Evolutionary conservation across 805 yeast species (phyloP), one percentile per base, ranked within the genome.

Genomic region (Candida schatavii): DNA sequence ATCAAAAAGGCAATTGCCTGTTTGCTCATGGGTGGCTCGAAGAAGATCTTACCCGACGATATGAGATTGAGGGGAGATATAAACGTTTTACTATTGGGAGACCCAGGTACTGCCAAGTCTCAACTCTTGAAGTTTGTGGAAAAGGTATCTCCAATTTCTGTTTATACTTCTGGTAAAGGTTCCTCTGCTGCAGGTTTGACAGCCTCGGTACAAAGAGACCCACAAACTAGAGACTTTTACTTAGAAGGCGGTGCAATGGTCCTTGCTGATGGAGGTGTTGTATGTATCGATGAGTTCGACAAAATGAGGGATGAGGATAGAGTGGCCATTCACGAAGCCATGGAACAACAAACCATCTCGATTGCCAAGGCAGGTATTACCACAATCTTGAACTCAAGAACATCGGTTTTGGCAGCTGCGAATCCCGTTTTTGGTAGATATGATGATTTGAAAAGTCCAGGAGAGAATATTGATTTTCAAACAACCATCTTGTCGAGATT

Each of bases 161-260:
- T 93, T 29, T 93, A 91, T 64, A 91, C 99, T 0, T 89, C 98
- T 0, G 99, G 99, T 70, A 93, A 93, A 59, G 99, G 99, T 56
- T 91, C 99, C 0, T 91, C 98, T 9, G 99, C 99, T 2, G 99
- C 98, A 2, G 99, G 99, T 81, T 77, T 93, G 64, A 93, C 99
- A 2, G 99, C 99, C 0, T 85, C 96, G 14, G 98, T 93, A 15
- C 99, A 91, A 68, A 77, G 97, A 61, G 98, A 93, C 61, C 75
- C 88, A 1, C 71, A 74, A 19, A 86, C 97, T 0, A 72, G 96
- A 48, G 99, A 93, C 54, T 93, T 91, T 62, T 91, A 87, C 61
- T 71, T 93, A 41, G 99, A 93, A 75, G 99, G 99, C 46, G 99
- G 99, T 66, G 99, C 99, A 6, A 90, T 93, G 97, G 99, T 93